Percentiles rank a stretch among this genome's conserved stretches.
phyloP scores from a whole-genome alignment of 1,284 basidiomycete genomes.

The Cystobasidiaceae sp. region DNA sequence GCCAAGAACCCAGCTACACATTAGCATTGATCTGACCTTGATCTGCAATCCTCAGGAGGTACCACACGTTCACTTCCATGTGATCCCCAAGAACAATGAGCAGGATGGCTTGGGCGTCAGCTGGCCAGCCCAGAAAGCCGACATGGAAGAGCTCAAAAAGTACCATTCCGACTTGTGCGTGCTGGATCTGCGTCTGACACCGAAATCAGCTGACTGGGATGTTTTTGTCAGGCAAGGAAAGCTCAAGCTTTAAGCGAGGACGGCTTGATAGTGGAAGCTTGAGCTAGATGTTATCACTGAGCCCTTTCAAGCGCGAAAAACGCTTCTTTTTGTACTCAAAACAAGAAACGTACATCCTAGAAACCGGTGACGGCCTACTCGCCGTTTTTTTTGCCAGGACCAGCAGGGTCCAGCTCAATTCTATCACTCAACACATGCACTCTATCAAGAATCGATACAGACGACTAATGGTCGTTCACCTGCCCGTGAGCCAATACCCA shows the following conservation, averaged over 20 bases:
- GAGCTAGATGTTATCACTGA: too few species aligned
- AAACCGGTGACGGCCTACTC: too few species aligned
- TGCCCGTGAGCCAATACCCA: too few species aligned
- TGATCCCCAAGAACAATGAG: constrained; percentile 50
- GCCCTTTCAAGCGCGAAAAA: too few species aligned
- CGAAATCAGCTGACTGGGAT: not conserved
- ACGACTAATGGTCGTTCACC: not conserved
- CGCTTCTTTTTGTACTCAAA: too few species aligned
- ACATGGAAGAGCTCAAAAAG: constrained; percentile 47
- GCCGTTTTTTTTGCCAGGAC: not conserved
- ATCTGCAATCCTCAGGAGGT: constrained; percentile 7
- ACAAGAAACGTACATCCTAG: too few species aligned
- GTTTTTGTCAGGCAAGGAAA: too few species aligned
- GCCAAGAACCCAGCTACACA: not conserved
- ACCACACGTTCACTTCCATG: constrained; percentile 45
- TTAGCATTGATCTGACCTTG: not conserved
- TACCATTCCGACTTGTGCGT: constrained; percentile 36
- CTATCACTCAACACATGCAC: too few species aligned
- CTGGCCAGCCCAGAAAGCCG: constrained; percentile 48
- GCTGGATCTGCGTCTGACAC: not conserved
- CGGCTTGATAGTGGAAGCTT: too few species aligned
- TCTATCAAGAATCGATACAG: constrained; percentile 14
- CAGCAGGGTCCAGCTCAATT: not conserved
- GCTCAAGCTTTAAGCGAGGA: too few species aligned
- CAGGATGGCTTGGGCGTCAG: constrained; percentile 49